A percentile compares a stretch with the other conserved stretches of the same genome.
Conservation (phyloP, 1,284 basidiomycete species). For the Crucibulum parvulum region DNA sequence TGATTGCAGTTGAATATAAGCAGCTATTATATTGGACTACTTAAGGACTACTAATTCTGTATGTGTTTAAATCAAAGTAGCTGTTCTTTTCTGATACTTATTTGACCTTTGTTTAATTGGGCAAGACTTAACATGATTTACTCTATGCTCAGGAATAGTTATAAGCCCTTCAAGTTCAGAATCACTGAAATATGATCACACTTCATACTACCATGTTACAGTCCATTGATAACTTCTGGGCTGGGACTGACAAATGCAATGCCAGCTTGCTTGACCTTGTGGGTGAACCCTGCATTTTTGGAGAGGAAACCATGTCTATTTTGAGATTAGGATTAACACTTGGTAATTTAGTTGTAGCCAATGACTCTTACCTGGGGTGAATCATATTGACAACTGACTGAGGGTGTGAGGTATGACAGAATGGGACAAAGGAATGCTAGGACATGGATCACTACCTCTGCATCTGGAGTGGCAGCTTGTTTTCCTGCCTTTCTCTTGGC, state of each 20-base stretch:
- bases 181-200: too few species aligned
- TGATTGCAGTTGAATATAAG: too few species aligned
- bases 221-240: conserved; percentile 96
- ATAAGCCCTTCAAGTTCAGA: too few species aligned
- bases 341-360: conserved; percentile 5
- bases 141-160: too few species aligned
- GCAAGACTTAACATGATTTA: too few species aligned
- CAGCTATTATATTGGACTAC: too few species aligned
- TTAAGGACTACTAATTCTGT: too few species aligned
- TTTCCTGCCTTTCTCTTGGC: conserved; percentile 64
- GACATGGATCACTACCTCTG: conserved; percentile 83
- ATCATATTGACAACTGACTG: conserved; percentile 51
- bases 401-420: conserved; percentile 67
- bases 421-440: conserved; percentile 77
- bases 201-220: too few species aligned
- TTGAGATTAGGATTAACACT: background rate
- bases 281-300: conserved; percentile 96
- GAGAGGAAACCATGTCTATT: conserved; percentile 95
- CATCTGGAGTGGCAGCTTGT: conserved; percentile 63
- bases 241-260: conserved; percentile 97
- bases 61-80: too few species aligned
- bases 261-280: conserved; percentile 96
- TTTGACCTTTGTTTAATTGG: too few species aligned
- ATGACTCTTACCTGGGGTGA: conserved; percentile 60
- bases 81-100: too few species aligned